Evolutionary conservation across 306 rosid species (phyloP).

Genomic region (Acacia crassicarpa): DNA sequence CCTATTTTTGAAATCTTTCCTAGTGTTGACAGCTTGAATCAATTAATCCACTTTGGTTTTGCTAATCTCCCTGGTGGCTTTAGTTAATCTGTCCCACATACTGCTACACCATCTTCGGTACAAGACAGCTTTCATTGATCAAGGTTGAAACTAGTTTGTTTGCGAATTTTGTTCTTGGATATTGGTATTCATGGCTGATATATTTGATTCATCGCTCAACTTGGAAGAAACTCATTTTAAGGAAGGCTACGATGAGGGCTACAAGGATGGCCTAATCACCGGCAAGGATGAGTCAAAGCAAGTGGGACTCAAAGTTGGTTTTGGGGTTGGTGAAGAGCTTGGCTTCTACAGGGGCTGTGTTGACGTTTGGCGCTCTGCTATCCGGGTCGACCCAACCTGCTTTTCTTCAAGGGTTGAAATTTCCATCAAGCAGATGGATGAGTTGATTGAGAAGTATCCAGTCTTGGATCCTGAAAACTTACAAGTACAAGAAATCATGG

Average conservation of each 20-base stretch:
- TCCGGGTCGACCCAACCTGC: constrained; percentile 46
- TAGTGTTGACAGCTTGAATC: background rate
- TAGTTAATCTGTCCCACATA: background rate
- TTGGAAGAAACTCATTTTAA: constrained; percentile 64
- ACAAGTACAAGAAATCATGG: constrained; percentile 67
- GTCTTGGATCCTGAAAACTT: constrained; percentile 68
- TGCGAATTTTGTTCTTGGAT: background rate
- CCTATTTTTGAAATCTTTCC: background rate
- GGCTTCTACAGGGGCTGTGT: constrained; percentile 80
- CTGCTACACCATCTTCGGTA: background rate
- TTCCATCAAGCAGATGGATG: constrained; percentile 66
- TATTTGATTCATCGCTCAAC: constrained; percentile 59
- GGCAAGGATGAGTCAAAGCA: constrained; percentile 67
- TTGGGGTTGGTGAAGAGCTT: constrained; percentile 76
- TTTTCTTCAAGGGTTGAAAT: constrained; percentile 56
- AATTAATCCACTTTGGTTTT: background rate
- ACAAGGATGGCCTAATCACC: constrained; percentile 47
- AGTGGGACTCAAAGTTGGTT: constrained; percentile 78
- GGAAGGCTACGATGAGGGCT: constrained; percentile 72
- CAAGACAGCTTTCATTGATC: background rate
- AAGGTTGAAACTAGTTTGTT: background rate
- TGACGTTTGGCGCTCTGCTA: constrained; percentile 53
- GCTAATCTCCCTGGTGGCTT: background rate
- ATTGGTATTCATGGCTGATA: constrained; percentile 47
- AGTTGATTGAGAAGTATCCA: constrained; percentile 61